Percentiles rank a stretch among this genome's conserved stretches.
These are phyloP conservation scores for Papilionanthe hybrid DNA, from an alignment of 116 monocot species.

Conservation along the genomic window DNA sequence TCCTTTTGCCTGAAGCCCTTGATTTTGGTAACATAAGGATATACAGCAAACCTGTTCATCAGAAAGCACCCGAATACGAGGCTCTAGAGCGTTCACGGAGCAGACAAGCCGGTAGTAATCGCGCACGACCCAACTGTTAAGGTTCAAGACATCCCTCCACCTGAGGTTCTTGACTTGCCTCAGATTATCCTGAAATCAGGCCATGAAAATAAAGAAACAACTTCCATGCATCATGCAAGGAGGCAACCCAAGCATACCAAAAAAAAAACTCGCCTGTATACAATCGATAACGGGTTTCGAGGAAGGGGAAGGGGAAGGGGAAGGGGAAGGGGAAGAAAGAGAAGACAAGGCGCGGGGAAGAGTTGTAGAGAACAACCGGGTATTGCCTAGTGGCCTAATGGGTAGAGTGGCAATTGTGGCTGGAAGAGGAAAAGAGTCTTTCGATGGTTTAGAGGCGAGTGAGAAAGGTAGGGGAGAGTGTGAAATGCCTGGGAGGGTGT, in stretches of 20 bases:
- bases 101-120: slow-evolving; percentile 88
- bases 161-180: slow-evolving; percentile 18
- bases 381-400: not conserved
- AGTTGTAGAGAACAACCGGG: not conserved
- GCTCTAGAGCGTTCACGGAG: slow-evolving; percentile 64
- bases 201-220: not conserved
- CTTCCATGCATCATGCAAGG: not conserved
- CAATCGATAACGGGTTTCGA: slow-evolving; percentile 4
- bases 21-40: not conserved
- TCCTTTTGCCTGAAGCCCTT: slow-evolving; percentile 2
- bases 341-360: slow-evolving; percentile 3
- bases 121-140: slow-evolving; percentile 86
- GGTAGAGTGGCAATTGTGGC: not conserved
- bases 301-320: not conserved
- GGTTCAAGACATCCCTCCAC: slow-evolving; percentile 67
- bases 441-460: not conserved
- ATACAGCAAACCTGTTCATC: slow-evolving; percentile 62
- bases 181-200: slow-evolving; percentile 22
- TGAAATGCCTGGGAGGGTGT: not conserved
- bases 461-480: not conserved
- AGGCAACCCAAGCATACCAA: not conserved
- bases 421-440: not conserved
- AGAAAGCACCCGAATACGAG: slow-evolving; percentile 41
- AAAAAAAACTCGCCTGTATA: slow-evolving; percentile 8
- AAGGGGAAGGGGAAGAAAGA: not conserved